Base-by-base conservation (phyloP, 1,284 basidiomycete species). In the Sporisorium graminicola region DNA sequence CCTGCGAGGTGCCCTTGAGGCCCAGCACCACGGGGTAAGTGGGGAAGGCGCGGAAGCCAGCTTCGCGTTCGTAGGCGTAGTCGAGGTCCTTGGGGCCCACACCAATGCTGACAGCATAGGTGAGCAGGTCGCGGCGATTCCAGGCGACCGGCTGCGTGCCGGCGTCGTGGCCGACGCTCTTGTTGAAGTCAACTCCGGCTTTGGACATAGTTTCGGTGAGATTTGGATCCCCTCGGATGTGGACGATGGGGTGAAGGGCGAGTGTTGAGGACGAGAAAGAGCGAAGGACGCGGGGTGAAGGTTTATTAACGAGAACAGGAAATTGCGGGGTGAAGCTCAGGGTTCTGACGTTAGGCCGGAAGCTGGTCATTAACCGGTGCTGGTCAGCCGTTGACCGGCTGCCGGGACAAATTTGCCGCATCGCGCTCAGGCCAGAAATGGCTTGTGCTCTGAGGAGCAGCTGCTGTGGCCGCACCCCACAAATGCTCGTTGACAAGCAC, bases 21-120 rank as follows among this genome's bases (percentile, higher is more conserved):
- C 60, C 81, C 16, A 86, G 69, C 1, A 86, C 86, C 47, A 87
- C 80, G 2, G 86, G 86, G 68, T 86, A 86, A 1, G 84, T 85
- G 6, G 86, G 83, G 75, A 86, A 83, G 26, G 85, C 77, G 18
- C 82, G 79, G 78, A 85, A 86, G 20, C 79, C 75, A 13, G 77
- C 58, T 44, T 72, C 55, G 33, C 79, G 72, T 75, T 86, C 86
- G 66, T 84, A 86, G n/a, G 80, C 75, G 53, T 82, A 81, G 31
- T 82, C 69, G 47, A 86, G 81, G 42, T 86, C 86, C 29, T 84
- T 72, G n/a, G 70, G 65, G 31, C 81, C 82, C 13, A 80, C 77
- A 16, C 85, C 84, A 54, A 86, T 86, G 53, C 76, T 63, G 29
- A 76, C 75, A 27, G 80, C 77, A 56, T 86, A 86, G 42, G 85